Conservation (phyloP, 2,329 filamentous ascomycete genomes). For the Daldinia sp. region DNA sequence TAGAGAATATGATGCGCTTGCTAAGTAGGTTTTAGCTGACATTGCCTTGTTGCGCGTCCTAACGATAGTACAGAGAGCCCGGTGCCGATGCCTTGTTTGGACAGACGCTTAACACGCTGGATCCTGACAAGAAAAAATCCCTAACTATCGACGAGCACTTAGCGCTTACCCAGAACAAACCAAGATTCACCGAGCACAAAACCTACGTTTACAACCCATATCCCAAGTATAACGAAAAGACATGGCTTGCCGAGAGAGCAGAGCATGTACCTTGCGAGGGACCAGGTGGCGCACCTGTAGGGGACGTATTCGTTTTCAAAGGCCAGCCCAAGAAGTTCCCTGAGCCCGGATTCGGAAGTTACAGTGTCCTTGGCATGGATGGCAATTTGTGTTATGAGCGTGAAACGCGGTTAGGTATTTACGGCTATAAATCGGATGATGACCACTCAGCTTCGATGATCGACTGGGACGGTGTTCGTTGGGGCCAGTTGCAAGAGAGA, state of each 20-base stretch:
- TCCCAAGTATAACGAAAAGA: slow-evolving; percentile 73
- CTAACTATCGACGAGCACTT: slow-evolving; percentile 50
- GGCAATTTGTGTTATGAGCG: slow-evolving; percentile 75
- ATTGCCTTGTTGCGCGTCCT: slow-evolving; percentile 32
- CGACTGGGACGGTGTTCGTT: slow-evolving; percentile 74
- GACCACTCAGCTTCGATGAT: slow-evolving; percentile 60
- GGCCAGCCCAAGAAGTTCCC: slow-evolving; percentile 71
- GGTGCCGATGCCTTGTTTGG: slow-evolving; percentile 68
- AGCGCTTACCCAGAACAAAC: slow-evolving; percentile 50
- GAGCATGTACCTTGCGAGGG: slow-evolving; percentile 74
- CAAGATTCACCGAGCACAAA: slow-evolving; percentile 59
- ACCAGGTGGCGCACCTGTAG: slow-evolving; percentile 68
- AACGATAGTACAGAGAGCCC: slow-evolving; percentile 54
- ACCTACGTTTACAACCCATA: slow-evolving; percentile 77
- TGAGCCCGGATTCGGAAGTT: slow-evolving; percentile 71
- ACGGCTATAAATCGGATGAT: slow-evolving; percentile 66
- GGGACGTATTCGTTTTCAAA: slow-evolving; percentile 75
- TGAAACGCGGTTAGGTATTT: slow-evolving; percentile 76
- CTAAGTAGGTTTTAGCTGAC: slow-evolving; percentile 50
- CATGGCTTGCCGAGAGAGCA: slow-evolving; percentile 68
- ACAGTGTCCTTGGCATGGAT: slow-evolving; percentile 70
- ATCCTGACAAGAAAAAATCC: slow-evolving; percentile 53
- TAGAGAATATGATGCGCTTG: slow-evolving; percentile 56
- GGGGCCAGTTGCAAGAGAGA: slow-evolving; percentile 76
- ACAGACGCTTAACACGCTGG: slow-evolving; percentile 64